These are phyloP conservation scores for Fusarium miscanthi DNA, from an alignment of 2,329 filamentous ascomycete species.

Conservation along the genomic window DNA sequence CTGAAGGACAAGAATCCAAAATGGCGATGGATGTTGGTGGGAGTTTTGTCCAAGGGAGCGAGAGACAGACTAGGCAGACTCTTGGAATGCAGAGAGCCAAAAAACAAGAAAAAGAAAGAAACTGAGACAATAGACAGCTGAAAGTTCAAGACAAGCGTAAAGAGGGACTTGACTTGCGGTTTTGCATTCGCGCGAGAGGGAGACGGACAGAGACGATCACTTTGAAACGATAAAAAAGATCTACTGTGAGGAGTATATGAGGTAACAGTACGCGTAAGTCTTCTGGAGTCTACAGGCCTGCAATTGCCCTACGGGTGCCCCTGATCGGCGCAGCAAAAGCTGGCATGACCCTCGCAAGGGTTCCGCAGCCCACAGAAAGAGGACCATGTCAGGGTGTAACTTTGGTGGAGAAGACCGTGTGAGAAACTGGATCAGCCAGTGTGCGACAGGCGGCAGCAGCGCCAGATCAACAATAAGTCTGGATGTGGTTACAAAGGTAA, in stretches of 20 bases:
- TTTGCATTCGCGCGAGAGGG: background rate
- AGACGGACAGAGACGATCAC: constrained; percentile 16
- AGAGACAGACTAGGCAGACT: constrained; percentile 3
- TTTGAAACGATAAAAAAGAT: background rate
- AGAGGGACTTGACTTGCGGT: constrained; percentile 19
- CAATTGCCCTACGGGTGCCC: constrained; percentile 8
- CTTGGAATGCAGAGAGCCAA: background rate
- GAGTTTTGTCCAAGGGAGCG: constrained; percentile 3
- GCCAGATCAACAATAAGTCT: constrained; percentile 3
- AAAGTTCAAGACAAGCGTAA: constrained; percentile 26
- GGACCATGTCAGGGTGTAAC: constrained; percentile 13
- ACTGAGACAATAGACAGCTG: constrained; percentile 11
- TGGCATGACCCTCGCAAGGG: constrained; percentile 15
- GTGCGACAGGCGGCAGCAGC: background rate
- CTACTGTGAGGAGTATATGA: constrained; percentile 21
- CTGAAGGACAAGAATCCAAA: background rate
- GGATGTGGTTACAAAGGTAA: background rate
- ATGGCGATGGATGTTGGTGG: background rate
- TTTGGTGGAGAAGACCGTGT: constrained; percentile 1
- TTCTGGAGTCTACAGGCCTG: constrained; percentile 12
- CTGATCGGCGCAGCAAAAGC: constrained; percentile 20
- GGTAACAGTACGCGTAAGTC: constrained; percentile 32
- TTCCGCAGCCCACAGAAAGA: constrained; percentile 8
- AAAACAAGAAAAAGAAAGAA: background rate
- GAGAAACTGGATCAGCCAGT: constrained; percentile 4